Base-by-base conservation (phyloP, 2,329 filamentous ascomycete species). In the Fusarium annulatum region DNA sequence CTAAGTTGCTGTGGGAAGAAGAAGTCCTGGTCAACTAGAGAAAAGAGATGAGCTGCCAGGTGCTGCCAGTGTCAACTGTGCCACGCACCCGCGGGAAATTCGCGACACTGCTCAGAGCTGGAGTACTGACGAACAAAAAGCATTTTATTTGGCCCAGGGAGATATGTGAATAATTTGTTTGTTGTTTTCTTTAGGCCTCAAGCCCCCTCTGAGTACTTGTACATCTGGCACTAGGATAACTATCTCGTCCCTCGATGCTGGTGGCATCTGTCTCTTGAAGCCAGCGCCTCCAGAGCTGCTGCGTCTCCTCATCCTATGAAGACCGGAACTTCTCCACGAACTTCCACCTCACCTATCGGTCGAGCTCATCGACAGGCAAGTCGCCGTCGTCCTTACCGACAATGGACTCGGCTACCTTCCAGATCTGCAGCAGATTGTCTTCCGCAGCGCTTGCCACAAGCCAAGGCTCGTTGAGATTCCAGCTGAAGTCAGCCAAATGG, bases 391-490 rank as follows among this genome's bases (percentile, higher is more conserved):
- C 93, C 77, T 91, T 92, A 73, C 91, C 92, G 41, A 96, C 93
- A 80, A 96, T 95, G 4, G 93, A 90, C 79, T 94, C 92, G 8
- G 93, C 91, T 28, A 95, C 93, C 83, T 94, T 95, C 94, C 94
- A 98, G 76, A 98, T 94, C 83, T 99, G 96, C 72, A 99, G 89
- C 75, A 98, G 87, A 80, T 99, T 99, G 84, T 99, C 96, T 81
- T 99, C 97, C 2, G 96, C 96, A 21, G 96, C 95, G 69, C 94
- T 97, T 82, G 95, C 95, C 75, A 99, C 93, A 62, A 98, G 90
- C 97, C 97, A 99, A 9, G 96, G 95, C 79, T 98, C 95, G 81
- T 97, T 97, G 76, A 91, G 90, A 83, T 99, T 99, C 96, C 96
- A 99, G 84, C 93, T 96, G 80, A 99, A 99, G 83, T 99, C 97